Evolutionary conservation across 1,284 basidiomycete species (phyloP).

Genomic region (Ustilago vetiveriae): DNA sequence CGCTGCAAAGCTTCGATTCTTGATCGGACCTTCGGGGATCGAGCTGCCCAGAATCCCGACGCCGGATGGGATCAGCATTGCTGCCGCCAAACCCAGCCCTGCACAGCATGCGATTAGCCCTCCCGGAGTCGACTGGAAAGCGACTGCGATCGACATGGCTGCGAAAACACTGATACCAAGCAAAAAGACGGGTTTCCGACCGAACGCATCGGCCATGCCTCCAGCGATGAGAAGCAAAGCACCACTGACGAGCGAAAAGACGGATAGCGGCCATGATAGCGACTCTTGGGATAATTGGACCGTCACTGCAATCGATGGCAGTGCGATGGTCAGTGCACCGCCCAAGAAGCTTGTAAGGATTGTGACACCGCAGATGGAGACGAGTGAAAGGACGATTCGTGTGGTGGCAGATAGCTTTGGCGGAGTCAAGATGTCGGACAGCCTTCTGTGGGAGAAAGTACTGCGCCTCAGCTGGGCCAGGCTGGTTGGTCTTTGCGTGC

Average conservation of each 20-base stretch:
- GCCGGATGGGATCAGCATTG: constrained; percentile 45
- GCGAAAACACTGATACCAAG: constrained; percentile 63
- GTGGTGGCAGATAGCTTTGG: constrained; percentile 24
- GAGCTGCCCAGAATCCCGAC: constrained; percentile 64
- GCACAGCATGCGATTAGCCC: constrained; percentile 63
- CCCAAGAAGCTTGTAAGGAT: constrained; percentile 66
- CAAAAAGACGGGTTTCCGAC: constrained; percentile 70
- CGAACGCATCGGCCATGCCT: constrained; percentile 69
- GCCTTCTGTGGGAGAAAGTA: constrained; percentile 20
- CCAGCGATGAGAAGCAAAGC: constrained; percentile 71
- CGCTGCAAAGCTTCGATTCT: constrained; percentile 62
- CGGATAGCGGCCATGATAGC: constrained; percentile 76
- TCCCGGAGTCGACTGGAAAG: constrained; percentile 62
- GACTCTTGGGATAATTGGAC: constrained; percentile 34
- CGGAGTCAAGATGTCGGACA: constrained; percentile 20
- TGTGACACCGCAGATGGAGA: constrained; percentile 50
- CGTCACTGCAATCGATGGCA: constrained; percentile 73
- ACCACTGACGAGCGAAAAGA: constrained; percentile 73
- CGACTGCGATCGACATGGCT: constrained; percentile 60
- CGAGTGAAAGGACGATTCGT: constrained; percentile 39
- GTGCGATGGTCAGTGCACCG: constrained; percentile 71
- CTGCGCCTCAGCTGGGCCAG: constrained; percentile 31
- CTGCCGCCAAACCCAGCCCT: constrained; percentile 49
- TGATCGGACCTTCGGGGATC: constrained; percentile 64
- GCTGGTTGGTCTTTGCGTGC: constrained; percentile 14